Base-by-base conservation (phyloP, 2,329 filamentous ascomycete genomes). In the Lecanicillium sp. region DNA sequence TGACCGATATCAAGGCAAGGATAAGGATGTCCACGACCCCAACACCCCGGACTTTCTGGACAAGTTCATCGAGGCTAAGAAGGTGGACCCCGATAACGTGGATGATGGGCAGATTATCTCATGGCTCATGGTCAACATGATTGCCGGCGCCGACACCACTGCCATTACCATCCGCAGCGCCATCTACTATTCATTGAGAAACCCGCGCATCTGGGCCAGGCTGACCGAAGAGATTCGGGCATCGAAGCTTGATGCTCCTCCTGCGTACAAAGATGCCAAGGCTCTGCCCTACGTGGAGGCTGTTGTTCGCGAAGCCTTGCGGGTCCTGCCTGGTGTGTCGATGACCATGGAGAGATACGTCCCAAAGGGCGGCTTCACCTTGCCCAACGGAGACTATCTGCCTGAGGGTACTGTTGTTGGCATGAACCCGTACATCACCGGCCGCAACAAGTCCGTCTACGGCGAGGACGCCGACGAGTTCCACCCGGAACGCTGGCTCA, bases 321-420 rank as follows among this genome's bases (percentile, higher is more conserved):
- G 70, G 3, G 50, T 71, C 3, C 61, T 69, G 29, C 65, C 68
- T 0, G 59, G 57, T 2, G 55, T 69, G 4, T 59, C 59, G 1
- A 57, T 68, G 45, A 46, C 60, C 0, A 55, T 73, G 5, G 65
- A 71, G 43, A 63, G 70, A 1, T 50, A 65, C 12, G 67, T 70
- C 0, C 67, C 68, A 0, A 16, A 38, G 1, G 53, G 49, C 4
- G 64, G 67, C 5, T 48, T 58, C 9, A 48, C 38, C 1, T 50
- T 63, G 3, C 50, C 50, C 3, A 47, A 57, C 30, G 58, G 58
- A 3, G 48, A 47, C 5, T 50, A 48, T 25, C 39, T 62, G 6
- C 56, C 58, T 0, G 48, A 45, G 12, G 58, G 57, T 4, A 58
- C 55, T 1, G 43, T 56, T 6, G 48, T 64, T 6, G 58, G 59